Conservation (phyloP, 2,329 filamentous ascomycete species). For the Myrmaecium sp. region DNA sequence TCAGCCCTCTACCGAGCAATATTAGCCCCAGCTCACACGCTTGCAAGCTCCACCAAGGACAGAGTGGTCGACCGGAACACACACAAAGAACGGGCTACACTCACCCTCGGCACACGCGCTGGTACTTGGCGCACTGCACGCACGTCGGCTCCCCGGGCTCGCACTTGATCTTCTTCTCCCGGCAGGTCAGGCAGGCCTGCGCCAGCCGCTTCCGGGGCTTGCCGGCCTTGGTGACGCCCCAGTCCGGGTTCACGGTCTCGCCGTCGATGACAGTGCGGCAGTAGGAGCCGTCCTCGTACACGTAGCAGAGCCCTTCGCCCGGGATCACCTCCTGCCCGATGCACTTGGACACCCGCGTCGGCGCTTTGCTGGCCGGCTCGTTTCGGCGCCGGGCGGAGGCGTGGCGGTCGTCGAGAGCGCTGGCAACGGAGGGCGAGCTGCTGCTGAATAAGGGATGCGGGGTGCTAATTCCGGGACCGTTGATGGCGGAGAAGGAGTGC, state of each 20-base stretch:
- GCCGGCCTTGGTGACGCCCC: conserved; percentile 87
- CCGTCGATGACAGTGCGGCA: conserved; percentile 75
- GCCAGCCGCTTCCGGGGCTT: conserved; percentile 83
- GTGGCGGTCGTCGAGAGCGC: too few relatives aligned
- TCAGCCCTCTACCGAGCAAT: too few relatives aligned
- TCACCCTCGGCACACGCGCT: conserved; percentile 59
- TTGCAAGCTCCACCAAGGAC: too few relatives aligned
- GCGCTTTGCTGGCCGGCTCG: too few relatives aligned
- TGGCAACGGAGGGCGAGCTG: too few relatives aligned
- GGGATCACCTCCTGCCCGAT: conserved; percentile 40
- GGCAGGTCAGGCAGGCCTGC: conserved; percentile 82
- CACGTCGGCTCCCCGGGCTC: conserved; percentile 78
- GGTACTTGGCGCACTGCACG: conserved; percentile 83
- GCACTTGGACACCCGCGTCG: conserved; percentile 17
- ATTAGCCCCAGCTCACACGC: too few relatives aligned
- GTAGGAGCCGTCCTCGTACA: conserved; percentile 71
- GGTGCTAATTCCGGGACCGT: too few relatives aligned
- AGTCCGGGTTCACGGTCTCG: conserved; percentile 73
- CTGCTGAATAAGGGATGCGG: too few relatives aligned
- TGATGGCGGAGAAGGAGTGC: too few relatives aligned
- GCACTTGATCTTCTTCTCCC: conserved; percentile 96
- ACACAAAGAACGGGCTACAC: too few relatives aligned
- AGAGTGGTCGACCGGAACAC: too few relatives aligned
- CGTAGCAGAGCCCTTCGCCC: conserved; percentile 67
- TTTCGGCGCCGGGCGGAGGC: too few relatives aligned